Percentiles rank a stretch among this genome's conserved stretches.
These are phyloP conservation scores for Aspergillus fumigatiaffinis DNA, from an alignment of 2,329 filamentous ascomycete species.

Conservation along the genomic window DNA sequence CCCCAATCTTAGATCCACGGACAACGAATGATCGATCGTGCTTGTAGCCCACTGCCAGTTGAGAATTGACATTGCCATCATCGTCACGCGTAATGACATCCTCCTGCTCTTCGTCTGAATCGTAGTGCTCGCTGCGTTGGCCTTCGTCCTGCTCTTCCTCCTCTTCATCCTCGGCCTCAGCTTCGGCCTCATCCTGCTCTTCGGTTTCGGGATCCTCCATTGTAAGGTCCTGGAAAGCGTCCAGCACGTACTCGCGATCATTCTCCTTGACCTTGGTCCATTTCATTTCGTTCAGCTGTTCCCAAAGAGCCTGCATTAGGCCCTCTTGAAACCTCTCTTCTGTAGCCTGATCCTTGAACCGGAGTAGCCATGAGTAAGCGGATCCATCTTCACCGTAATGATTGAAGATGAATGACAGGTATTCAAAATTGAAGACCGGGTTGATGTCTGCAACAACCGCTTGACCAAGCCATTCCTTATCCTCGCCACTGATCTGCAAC, in stretches of 20 bases:
- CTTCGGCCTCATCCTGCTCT: conserved; percentile 52
- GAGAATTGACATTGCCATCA: conserved; percentile 84
- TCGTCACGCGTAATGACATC: conserved; percentile 64
- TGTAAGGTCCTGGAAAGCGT: conserved; percentile 89
- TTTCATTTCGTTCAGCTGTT: conserved; percentile 89
- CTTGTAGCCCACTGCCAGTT: conserved; percentile 93
- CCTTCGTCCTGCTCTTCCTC: conserved; percentile 61
- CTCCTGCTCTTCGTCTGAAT: conserved; percentile 75
- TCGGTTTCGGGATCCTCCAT: conserved; percentile 73
- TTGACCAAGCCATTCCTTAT: conserved; percentile 82
- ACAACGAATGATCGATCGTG: conserved; percentile 97
- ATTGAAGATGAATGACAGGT: conserved; percentile 98
- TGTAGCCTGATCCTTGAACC: conserved; percentile 78
- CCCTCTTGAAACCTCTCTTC: conserved; percentile 89
- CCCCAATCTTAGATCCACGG: conserved; percentile 94
- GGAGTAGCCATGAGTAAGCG: conserved; percentile 91
- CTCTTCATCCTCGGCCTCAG: conserved; percentile 55
- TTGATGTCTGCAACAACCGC: conserved; percentile 87
- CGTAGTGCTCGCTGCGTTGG: conserved; percentile 68
- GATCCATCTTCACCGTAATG: conserved; percentile 85
- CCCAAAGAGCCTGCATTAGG: conserved; percentile 93
- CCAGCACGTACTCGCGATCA: conserved; percentile 89
- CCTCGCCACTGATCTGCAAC: conserved; percentile 75
- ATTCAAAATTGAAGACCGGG: conserved; percentile 98
- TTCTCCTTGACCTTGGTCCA: conserved; percentile 91